A percentile compares a stretch with the other conserved stretches of the same genome.
phyloP scores from a whole-genome alignment of 108 stramenopile species.

The Pseudonitzschia multiseries region DNA sequence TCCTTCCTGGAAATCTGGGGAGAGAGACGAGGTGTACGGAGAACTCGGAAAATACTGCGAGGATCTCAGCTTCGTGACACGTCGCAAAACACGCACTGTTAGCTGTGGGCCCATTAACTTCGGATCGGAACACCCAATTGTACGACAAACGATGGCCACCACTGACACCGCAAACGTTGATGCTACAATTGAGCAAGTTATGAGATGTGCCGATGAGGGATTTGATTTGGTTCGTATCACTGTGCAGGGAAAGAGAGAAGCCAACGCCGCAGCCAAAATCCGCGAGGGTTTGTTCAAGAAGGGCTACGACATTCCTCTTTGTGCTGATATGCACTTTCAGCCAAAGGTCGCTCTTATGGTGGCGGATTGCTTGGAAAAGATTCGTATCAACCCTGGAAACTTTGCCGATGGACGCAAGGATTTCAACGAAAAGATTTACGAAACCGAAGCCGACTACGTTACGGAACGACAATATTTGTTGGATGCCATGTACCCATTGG shows the following conservation, averaged over 20 bases:
- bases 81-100: slow-evolving; percentile 86
- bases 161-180: slow-evolving; percentile 95
- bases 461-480: slow-evolving; percentile 79
- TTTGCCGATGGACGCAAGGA: slow-evolving; percentile 95
- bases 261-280: slow-evolving; percentile 82
- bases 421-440: slow-evolving; percentile 92
- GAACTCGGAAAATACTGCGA: slow-evolving; percentile 83
- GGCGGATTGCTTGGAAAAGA: slow-evolving; percentile 95
- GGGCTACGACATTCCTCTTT: slow-evolving; percentile 93
- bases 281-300: slow-evolving; percentile 88
- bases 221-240: slow-evolving; percentile 95
- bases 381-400: slow-evolving; percentile 97
- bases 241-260: slow-evolving; percentile 92
- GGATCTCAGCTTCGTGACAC: slow-evolving; percentile 62
- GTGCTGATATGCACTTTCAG: slow-evolving; percentile 98
- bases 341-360: slow-evolving; percentile 90
- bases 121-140: slow-evolving; percentile 95
- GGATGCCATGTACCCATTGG: slow-evolving; percentile 86
- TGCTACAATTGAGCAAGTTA: slow-evolving; percentile 93
- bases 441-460: slow-evolving; percentile 85
- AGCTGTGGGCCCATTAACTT: slow-evolving; percentile 89
- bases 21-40: slow-evolving; percentile 71
- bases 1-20: slow-evolving; percentile 83
- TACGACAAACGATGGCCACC: slow-evolving; percentile 96
- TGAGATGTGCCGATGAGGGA: slow-evolving; percentile 92